A percentile compares a stretch with the other conserved stretches of the same genome.
Evolutionary conservation across 139 green algal species (phyloP).

Genomic region (Chlorella vulgaris): DNA sequence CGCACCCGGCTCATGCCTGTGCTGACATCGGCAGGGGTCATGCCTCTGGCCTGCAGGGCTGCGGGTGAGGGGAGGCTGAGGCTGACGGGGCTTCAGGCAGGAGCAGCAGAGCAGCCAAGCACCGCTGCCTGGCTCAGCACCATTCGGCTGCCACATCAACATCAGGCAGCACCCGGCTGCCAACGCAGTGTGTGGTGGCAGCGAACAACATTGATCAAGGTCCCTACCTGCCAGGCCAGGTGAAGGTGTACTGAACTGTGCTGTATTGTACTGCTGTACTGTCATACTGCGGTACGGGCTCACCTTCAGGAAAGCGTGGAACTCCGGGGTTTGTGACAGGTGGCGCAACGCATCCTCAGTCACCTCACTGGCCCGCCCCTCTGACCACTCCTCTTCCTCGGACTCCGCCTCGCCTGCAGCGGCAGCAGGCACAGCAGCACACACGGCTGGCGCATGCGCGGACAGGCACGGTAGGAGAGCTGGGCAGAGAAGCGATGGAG

Average conservation of each 20-base stretch:
- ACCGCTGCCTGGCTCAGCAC: not conserved
- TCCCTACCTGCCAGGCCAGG: no score
- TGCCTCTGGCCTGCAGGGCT: slow-evolving; percentile 14
- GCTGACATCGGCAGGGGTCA: slow-evolving; percentile 13
- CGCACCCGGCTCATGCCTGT: not conserved
- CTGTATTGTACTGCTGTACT: no score
- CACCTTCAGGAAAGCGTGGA: slow-evolving; percentile 23
- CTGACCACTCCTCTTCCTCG: slow-evolving; percentile 26
- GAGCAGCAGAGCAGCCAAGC: not conserved
- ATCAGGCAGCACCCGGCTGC: not conserved
- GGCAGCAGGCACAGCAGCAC: not conserved
- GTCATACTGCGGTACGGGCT: no score
- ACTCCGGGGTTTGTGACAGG: slow-evolving; percentile 27
- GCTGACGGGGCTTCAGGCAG: not conserved
- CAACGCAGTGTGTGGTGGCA: not conserved
- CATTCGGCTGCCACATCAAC: not conserved
- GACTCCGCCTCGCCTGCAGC: slow-evolving; percentile 23
- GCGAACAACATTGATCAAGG: no score
- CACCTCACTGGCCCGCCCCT: slow-evolving; percentile 18
- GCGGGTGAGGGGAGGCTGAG: no score
- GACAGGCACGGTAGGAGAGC: not conserved
- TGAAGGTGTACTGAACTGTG: no score
- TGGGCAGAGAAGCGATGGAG: no score
- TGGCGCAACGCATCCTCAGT: slow-evolving; percentile 14
- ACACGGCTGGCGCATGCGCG: not conserved